Percentiles rank a stretch among this genome's conserved stretches.
These are phyloP conservation scores for Trichaptum fuscoviolaceum DNA, from an alignment of 768 basidiomycete genomes.

Conservation along the genomic window DNA sequence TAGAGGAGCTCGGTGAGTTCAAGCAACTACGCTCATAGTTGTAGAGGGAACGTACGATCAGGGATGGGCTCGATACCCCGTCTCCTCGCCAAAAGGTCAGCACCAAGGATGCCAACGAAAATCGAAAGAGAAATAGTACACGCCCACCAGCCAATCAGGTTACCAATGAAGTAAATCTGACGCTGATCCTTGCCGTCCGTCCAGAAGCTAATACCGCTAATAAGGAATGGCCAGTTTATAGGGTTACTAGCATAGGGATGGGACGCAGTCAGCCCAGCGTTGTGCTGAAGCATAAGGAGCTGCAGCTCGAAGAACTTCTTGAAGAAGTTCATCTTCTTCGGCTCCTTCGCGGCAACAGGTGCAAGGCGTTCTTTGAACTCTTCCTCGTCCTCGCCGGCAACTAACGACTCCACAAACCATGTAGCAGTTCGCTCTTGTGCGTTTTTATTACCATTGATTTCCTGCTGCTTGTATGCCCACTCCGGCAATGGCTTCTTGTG, in stretches of 20 bases:
- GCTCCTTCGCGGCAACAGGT: conserved; percentile 51
- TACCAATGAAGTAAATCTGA: conserved; percentile 97
- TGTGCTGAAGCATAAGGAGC: conserved; percentile 94
- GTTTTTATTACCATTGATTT: conserved; percentile 97
- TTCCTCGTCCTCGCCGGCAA: conserved; percentile 62
- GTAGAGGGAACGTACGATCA: conserved; percentile 55
- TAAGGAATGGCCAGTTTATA: conserved; percentile 96
- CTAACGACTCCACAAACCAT: conserved; percentile 86
- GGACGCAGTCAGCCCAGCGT: conserved; percentile 95
- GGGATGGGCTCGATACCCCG: conserved; percentile 82
- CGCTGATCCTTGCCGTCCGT: conserved; percentile 77
- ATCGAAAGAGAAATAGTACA: conserved; percentile 83
- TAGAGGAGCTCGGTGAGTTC: not conserved
- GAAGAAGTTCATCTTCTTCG: conserved; percentile 87
- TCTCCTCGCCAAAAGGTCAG: conserved; percentile 84
- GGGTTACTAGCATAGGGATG: conserved; percentile 97
- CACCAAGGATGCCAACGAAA: conserved; percentile 84
- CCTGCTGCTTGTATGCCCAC: conserved; percentile 97
- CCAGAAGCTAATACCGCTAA: conserved; percentile 98
- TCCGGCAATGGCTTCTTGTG: conserved; percentile 81
- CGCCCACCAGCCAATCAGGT: conserved; percentile 92
- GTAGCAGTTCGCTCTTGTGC: conserved; percentile 72
- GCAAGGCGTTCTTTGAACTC: conserved; percentile 51
- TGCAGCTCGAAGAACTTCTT: conserved; percentile 93
- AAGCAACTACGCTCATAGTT: conserved; percentile 9